Evolutionary conservation across 805 yeast genomes (phyloP).

Genomic region (Pachysolen tannophilus): DNA sequence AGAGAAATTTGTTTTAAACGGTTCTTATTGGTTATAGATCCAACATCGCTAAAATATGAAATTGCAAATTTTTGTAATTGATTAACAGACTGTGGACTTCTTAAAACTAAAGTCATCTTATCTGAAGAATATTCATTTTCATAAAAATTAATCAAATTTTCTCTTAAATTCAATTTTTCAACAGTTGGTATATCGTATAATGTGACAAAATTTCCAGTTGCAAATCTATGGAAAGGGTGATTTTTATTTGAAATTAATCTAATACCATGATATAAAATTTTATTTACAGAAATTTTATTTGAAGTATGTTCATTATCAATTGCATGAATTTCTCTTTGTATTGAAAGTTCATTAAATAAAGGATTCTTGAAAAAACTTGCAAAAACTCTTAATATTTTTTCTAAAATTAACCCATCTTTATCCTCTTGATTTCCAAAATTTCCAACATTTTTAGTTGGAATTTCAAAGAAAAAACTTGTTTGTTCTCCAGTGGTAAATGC

Average conservation of each 20-base stretch:
- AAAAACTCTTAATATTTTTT: conserved; percentile 38
- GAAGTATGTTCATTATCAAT: conserved; percentile 59
- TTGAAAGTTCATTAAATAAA: conserved; percentile 30
- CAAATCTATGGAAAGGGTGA: conserved; percentile 54
- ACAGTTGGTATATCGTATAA: conserved; percentile 27
- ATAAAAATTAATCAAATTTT: conserved; percentile 31
- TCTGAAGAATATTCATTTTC: conserved; percentile 32
- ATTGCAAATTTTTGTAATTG: conserved; percentile 43
- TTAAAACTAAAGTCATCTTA: conserved; percentile 50
- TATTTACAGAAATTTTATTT: conserved; percentile 36
- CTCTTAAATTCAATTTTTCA: conserved; percentile 27
- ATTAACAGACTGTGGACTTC: conserved; percentile 62
- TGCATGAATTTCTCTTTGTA: conserved; percentile 47
- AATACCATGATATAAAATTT: conserved; percentile 51
- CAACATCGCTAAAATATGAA: conserved; percentile 31
- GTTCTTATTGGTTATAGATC: conserved; percentile 6
- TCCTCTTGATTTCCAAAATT: background rate
- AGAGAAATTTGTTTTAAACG: conserved; percentile 9
- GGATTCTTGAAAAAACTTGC: conserved; percentile 46
- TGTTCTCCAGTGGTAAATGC: conserved; percentile 66
- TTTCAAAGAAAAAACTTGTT: conserved; percentile 56
- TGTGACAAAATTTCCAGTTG: conserved; percentile 57
- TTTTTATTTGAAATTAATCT: conserved; percentile 36
- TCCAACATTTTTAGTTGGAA: conserved; percentile 35
- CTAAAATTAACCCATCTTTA: conserved; percentile 30